Evolutionary conservation across 306 rosid species (phyloP).

Genomic region (Abrus precatorius): DNA sequence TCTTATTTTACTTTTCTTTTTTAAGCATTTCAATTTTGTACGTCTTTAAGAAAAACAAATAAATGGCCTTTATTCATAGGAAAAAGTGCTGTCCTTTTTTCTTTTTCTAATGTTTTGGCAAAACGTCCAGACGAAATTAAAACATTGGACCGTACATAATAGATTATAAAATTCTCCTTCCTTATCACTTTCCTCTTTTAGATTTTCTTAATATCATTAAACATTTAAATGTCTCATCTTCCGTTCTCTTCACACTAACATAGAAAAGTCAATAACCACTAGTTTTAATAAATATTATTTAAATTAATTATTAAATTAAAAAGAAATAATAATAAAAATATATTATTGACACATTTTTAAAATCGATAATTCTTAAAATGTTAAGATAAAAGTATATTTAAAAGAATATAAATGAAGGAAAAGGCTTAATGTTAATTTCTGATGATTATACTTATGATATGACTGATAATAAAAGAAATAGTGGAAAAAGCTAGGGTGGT

Average conservation of each 20-base stretch:
- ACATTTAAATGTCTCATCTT: background rate
- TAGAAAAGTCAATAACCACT: background rate
- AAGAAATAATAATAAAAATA: too few relatives aligned
- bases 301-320: too few relatives aligned
- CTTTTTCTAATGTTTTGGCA: background rate
- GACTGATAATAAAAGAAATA: background rate
- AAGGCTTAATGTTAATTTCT: background rate
- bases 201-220: background rate
- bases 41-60: background rate
- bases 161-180: slow-evolving; percentile 5
- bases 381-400: too few relatives aligned
- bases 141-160: slow-evolving; percentile 46
- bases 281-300: background rate
- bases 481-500: slow-evolving; percentile 26
- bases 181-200: background rate
- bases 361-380: too few relatives aligned
- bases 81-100: slow-evolving; percentile 27
- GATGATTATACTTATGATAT: background rate
- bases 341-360: too few relatives aligned
- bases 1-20: too few relatives aligned
- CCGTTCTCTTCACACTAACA: background rate
- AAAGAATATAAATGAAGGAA: too few relatives aligned
- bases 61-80: slow-evolving; percentile 1
- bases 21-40: background rate
- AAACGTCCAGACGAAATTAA: slow-evolving; percentile 13